These are phyloP conservation scores for Coniferiporia weirii DNA, from an alignment of 1,284 basidiomycete species.

Conservation along the genomic window DNA sequence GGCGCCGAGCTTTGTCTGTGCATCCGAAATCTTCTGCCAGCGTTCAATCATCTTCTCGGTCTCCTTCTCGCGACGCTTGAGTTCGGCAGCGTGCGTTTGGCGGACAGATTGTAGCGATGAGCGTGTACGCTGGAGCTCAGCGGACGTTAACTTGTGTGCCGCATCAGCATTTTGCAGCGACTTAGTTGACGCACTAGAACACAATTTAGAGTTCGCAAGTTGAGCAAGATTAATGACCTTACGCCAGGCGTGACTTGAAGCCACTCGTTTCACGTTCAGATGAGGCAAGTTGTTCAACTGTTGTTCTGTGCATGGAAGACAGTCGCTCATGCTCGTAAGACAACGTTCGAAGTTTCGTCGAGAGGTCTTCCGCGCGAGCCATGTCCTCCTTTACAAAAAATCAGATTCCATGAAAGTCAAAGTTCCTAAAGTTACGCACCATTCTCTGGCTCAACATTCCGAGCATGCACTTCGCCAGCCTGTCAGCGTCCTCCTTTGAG, in stretches of 20 bases:
- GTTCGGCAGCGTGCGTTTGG: constrained; percentile 61
- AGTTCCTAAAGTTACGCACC: constrained; percentile 44
- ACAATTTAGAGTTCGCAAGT: background rate
- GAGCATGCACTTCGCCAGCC: constrained; percentile 70
- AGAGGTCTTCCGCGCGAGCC: constrained; percentile 69
- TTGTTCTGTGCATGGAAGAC: constrained; percentile 52
- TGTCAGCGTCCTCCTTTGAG: constrained; percentile 54
- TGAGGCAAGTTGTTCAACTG: constrained; percentile 54
- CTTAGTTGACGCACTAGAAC: constrained; percentile 47
- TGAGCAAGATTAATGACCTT: constrained; percentile 29
- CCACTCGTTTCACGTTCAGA: constrained; percentile 71
- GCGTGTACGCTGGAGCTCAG: constrained; percentile 64
- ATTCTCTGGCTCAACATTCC: constrained; percentile 73
- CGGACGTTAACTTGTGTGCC: constrained; percentile 60
- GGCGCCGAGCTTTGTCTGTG: constrained; percentile 49
- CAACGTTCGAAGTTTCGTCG: constrained; percentile 70
- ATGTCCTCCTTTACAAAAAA: constrained; percentile 63
- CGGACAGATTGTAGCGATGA: constrained; percentile 60
- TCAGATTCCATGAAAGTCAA: background rate
- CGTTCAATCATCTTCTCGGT: constrained; percentile 73
- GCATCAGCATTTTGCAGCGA: constrained; percentile 53
- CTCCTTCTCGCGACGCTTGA: constrained; percentile 80
- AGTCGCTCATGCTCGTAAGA: constrained; percentile 82
- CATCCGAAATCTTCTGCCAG: constrained; percentile 66
- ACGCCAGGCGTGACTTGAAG: constrained; percentile 68